These are phyloP conservation scores for Fagus sylvatica DNA, from an alignment of 306 rosid genomes.

Conservation along the genomic window DNA sequence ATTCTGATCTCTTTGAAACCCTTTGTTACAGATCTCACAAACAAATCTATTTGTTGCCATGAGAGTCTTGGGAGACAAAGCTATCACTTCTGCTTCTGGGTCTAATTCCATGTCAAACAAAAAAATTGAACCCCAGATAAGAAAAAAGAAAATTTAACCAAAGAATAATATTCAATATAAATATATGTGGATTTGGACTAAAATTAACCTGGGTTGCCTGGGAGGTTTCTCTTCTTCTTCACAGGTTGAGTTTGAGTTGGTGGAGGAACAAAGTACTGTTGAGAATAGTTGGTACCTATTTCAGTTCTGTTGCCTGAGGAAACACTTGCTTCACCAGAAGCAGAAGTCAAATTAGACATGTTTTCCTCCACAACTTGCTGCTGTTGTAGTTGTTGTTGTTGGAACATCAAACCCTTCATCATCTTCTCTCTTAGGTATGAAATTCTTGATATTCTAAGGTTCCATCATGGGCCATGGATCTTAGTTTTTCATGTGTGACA, in stretches of 20 bases:
- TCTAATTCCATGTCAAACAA: slow-evolving; percentile 38
- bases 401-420: slow-evolving; percentile 61
- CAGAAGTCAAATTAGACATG: slow-evolving; percentile 90
- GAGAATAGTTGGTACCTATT: slow-evolving; percentile 45
- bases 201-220: slow-evolving; percentile 89
- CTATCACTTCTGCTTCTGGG: slow-evolving; percentile 94
- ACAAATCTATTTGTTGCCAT: slow-evolving; percentile 82
- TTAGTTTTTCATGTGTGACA: slow-evolving; percentile 38
- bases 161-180: background rate
- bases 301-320: slow-evolving; percentile 81
- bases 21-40: slow-evolving; percentile 94
- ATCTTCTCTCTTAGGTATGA: slow-evolving; percentile 25
- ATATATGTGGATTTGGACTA: background rate
- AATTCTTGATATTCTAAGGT: slow-evolving; percentile 32
- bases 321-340: slow-evolving; percentile 89
- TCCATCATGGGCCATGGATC: slow-evolving; percentile 43
- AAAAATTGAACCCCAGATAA: slow-evolving; percentile 1
- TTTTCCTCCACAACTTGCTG: slow-evolving; percentile 67
- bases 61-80: slow-evolving; percentile 81
- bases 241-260: slow-evolving; percentile 47
- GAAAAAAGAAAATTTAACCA: slow-evolving; percentile 1
- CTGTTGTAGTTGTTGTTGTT: slow-evolving; percentile 43
- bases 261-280: slow-evolving; percentile 46
- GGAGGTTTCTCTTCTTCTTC: slow-evolving; percentile 90
- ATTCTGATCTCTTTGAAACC: slow-evolving; percentile 94